Percentiles rank a stretch among this genome's conserved stretches.
These are phyloP conservation scores for Tylopilus plumbeoviolaceoides DNA, from an alignment of 768 basidiomycete species.

Conservation along the genomic window DNA sequence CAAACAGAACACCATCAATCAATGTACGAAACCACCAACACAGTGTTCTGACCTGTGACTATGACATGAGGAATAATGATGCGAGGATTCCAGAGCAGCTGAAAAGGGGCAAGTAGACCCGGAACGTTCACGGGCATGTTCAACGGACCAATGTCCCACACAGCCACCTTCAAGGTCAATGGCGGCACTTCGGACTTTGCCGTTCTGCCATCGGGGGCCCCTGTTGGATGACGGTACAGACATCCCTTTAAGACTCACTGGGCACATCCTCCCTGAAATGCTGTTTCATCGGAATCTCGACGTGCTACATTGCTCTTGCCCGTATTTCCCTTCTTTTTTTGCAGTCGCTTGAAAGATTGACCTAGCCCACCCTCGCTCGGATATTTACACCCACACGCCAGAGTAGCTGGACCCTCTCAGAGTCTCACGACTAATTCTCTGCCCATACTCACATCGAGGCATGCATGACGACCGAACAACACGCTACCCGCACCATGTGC, in stretches of 20 bases:
- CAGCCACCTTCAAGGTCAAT: no score
- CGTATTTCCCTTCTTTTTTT: not conserved
- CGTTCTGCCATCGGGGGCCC: not conserved
- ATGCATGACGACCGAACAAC: no score
- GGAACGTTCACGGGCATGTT: slow-evolving; percentile 73
- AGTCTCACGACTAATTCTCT: slow-evolving; percentile 34
- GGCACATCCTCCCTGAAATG: no score
- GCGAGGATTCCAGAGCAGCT: slow-evolving; percentile 64
- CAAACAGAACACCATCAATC: slow-evolving; percentile 11
- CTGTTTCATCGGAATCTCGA: no score
- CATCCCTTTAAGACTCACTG: no score
- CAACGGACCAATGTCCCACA: not conserved
- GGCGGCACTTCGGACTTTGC: not conserved
- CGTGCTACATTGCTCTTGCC: no score
- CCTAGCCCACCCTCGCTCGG: no score
- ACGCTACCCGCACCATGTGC: slow-evolving; percentile 31
- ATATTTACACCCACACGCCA: no score
- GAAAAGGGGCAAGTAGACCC: slow-evolving; percentile 65
- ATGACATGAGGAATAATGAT: slow-evolving; percentile 60
- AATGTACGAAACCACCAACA: not conserved
- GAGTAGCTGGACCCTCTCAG: no score
- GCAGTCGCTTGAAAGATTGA: not conserved
- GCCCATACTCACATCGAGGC: slow-evolving; percentile 19
- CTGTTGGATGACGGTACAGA: no score
- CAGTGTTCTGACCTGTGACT: slow-evolving; percentile 54